Percentiles rank a stretch among this genome's conserved stretches.
Conservation (phyloP, 371 early-diverging fungal species). For the Mortierella sp. region DNA sequence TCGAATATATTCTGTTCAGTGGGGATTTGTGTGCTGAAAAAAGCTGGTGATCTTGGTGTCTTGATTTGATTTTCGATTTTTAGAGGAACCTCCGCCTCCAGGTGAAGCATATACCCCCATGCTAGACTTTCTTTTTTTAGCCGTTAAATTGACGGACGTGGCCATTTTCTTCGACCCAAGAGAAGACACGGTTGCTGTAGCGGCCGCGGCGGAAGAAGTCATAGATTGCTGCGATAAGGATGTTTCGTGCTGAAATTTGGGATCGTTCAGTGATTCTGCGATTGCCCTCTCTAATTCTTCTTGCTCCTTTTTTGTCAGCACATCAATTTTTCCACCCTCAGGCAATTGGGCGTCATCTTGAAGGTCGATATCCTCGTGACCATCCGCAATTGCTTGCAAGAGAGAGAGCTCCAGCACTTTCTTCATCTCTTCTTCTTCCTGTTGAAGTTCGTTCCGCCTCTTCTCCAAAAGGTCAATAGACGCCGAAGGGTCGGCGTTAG, state of each 20-base stretch:
- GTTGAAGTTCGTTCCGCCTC: constrained; percentile 20
- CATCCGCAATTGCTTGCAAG: constrained; percentile 43
- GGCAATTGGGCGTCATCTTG: background rate
- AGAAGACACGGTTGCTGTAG: background rate
- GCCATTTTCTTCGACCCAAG: constrained; percentile 5
- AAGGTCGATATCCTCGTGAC: constrained; percentile 16
- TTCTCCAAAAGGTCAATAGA: constrained; percentile 26
- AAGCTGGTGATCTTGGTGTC: constrained; percentile 46
- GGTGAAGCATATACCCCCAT: background rate
- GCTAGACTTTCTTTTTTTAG: constrained; percentile 24
- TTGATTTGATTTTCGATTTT: constrained; percentile 28
- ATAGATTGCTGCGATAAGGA: constrained; percentile 10
- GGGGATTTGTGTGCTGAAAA: constrained; percentile 23
- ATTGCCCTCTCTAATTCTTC: constrained; percentile 46
- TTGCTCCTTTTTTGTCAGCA: constrained; percentile 21
- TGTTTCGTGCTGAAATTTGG: background rate
- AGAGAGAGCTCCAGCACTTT: constrained; percentile 40
- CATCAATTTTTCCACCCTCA: background rate
- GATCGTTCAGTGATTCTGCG: constrained; percentile 33
- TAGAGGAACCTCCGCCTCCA: constrained; percentile 6
- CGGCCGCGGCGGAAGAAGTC: constrained; percentile 2
- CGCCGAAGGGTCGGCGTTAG: background rate
- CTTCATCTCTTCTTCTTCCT: constrained; percentile 48
- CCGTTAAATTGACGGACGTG: constrained; percentile 10
- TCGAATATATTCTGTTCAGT: background rate